phyloP scores from a whole-genome alignment of 345 rosid species.

The Gossypium arboreum region DNA sequence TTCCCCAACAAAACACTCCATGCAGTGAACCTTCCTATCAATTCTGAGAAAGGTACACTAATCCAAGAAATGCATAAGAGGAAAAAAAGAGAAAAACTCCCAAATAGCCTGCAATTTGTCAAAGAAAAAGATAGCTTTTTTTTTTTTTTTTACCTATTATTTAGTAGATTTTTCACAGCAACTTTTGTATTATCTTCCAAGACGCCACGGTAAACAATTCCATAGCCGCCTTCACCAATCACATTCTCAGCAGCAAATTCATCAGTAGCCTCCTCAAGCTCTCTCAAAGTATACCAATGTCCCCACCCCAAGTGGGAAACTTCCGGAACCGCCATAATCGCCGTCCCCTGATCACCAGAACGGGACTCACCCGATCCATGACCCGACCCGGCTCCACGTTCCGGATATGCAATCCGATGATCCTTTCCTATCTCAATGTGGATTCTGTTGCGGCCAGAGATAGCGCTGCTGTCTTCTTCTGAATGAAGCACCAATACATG shows the following conservation, averaged over 20 bases:
- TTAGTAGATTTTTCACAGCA: conserved; percentile 87
- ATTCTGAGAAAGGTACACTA: not conserved
- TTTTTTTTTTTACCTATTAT: conserved; percentile 60
- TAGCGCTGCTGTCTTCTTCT: conserved; percentile 42
- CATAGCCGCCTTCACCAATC: conserved; percentile 97
- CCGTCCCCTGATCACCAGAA: conserved; percentile 50
- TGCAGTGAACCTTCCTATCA: not conserved
- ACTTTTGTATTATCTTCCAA: conserved; percentile 59
- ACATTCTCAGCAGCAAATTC: conserved; percentile 72
- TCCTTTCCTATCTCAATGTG: conserved; percentile 87
- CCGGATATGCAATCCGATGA: conserved; percentile 76
- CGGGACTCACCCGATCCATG: conserved; percentile 49
- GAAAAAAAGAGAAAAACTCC: not conserved
- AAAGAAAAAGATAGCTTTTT: not conserved
- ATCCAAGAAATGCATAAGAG: not conserved
- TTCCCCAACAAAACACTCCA: not conserved
- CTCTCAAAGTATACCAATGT: conserved; percentile 90
- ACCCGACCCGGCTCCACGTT: conserved; percentile 47
- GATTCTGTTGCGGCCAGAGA: conserved; percentile 43
- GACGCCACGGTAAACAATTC: conserved; percentile 83
- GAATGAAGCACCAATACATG: conserved; percentile 25
- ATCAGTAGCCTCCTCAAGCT: conserved; percentile 80
- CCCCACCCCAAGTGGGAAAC: conserved; percentile 99
- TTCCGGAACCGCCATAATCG: conserved; percentile 63
- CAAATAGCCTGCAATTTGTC: not conserved